Evolutionary conservation across 2,329 filamentous ascomycete species (phyloP).

Genomic region (Trichoderma simmonsii): DNA sequence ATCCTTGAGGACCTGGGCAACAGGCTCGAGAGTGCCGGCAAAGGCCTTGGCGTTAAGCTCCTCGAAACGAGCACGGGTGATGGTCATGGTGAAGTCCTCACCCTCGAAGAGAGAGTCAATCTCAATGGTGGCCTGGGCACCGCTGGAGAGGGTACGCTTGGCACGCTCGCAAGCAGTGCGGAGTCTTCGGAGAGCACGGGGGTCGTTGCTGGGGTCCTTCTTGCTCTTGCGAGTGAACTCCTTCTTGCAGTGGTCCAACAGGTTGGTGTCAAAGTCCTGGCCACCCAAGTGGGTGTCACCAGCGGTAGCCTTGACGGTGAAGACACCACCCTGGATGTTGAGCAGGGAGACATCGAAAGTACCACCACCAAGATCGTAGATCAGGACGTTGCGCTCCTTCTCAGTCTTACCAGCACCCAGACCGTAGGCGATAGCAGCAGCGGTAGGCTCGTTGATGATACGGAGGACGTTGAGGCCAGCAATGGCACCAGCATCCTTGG

Average conservation of each 20-base stretch:
- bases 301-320: conserved; percentile 97
- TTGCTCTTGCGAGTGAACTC: conserved; percentile 77
- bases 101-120: conserved; percentile 98
- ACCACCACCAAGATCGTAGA: conserved; percentile 99
- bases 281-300: conserved; percentile 97
- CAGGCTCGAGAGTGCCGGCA: conserved; percentile 87
- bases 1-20: conserved; percentile 96
- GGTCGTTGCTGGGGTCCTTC: conserved; percentile 76
- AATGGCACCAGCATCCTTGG: conserved; percentile 98
- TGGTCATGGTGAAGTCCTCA: conserved; percentile 94
- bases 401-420: conserved; percentile 90
- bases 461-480: conserved; percentile 96
- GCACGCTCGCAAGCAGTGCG: conserved; percentile 98
- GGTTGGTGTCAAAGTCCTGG: conserved; percentile 93
- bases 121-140: conserved; percentile 95
- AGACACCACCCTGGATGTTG: conserved; percentile 98
- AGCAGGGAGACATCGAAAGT: conserved; percentile 99
- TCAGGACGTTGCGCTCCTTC: conserved; percentile 98
- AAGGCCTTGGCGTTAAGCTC: conserved; percentile 97
- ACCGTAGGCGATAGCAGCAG: conserved; percentile 97
- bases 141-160: conserved; percentile 97
- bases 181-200: conserved; percentile 91
- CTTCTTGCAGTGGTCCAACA: conserved; percentile 95
- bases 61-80: conserved; percentile 98
- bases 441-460: conserved; percentile 99